Evolutionary conservation across 495 filamentous ascomycete genomes (phyloP).

Genomic region (Neurospora cerealis): DNA sequence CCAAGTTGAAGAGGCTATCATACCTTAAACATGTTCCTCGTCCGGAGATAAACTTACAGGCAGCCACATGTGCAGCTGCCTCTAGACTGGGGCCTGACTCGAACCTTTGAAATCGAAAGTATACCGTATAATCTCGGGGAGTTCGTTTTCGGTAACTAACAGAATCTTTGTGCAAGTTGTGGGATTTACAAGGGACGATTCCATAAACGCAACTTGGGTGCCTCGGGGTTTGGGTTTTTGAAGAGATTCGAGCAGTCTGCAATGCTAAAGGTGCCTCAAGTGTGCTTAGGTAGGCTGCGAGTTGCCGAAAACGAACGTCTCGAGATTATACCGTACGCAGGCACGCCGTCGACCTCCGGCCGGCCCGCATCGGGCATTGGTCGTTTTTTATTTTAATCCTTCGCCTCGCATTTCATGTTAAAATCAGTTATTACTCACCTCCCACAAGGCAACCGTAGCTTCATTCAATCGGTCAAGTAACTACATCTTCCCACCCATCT

Average conservation of each 20-base stretch:
- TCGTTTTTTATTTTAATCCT: neutral
- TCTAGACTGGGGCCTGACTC: neutral
- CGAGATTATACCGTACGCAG: neutral
- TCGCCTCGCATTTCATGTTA: neutral
- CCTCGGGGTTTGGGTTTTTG: no score
- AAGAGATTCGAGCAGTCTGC: no score
- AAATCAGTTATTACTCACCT: neutral
- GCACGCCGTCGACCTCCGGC: neutral
- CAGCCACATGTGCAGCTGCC: neutral
- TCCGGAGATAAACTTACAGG: neutral
- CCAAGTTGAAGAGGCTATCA: neutral
- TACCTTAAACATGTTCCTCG: neutral
- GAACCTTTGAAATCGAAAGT: neutral
- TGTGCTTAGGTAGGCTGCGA: no score
- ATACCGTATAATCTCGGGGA: neutral
- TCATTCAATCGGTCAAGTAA: neutral
- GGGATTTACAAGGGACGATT: no score
- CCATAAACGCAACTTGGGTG: no score
- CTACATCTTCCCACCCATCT: neutral
- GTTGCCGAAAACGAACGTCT: no score
- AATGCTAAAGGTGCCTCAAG: no score
- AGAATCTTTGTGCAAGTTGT: no score
- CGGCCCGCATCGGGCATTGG: neutral
- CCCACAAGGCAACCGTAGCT: neutral
- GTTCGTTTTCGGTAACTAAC: no score